A percentile compares a stretch with the other conserved stretches of the same genome.
These are phyloP conservation scores for Moesziomyces antarcticus DNA, from an alignment of 1,284 basidiomycete species.

Conservation along the genomic window DNA sequence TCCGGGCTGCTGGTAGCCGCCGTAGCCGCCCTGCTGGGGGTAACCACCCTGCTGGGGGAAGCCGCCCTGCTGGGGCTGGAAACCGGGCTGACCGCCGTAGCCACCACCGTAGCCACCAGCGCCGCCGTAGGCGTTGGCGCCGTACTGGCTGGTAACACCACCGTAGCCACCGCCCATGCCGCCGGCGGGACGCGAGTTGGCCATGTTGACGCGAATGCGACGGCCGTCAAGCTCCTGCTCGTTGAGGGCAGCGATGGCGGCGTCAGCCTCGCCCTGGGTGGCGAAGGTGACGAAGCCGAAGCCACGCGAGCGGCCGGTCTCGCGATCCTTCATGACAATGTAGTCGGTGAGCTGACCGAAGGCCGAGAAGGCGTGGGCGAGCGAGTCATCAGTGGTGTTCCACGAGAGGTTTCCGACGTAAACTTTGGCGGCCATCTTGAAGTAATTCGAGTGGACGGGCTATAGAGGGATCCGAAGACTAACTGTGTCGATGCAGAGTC, in stretches of 20 bases:
- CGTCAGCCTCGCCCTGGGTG: constrained; percentile 76
- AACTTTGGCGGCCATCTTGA: constrained; percentile 66
- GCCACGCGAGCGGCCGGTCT: constrained; percentile 88
- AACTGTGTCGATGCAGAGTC: constrained; percentile 18
- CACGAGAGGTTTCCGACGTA: constrained; percentile 68
- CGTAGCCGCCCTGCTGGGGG: constrained; percentile 54
- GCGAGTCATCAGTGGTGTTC: constrained; percentile 67
- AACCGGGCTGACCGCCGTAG: constrained; percentile 49
- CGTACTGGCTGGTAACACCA: constrained; percentile 65
- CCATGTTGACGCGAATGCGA: constrained; percentile 88
- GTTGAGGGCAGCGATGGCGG: constrained; percentile 82
- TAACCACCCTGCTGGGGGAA: constrained; percentile 39
- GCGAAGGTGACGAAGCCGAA: constrained; percentile 84
- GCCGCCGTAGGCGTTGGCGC: constrained; percentile 59
- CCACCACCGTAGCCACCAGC: constrained; percentile 52
- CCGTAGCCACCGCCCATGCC: constrained; percentile 63
- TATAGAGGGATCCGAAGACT: constrained; percentile 43
- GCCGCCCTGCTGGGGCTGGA: constrained; percentile 36
- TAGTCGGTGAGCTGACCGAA: constrained; percentile 67
- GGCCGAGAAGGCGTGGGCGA: constrained; percentile 65
- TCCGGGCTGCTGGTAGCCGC: constrained; percentile 57
- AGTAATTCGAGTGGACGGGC: constrained; percentile 18
- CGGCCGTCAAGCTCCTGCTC: constrained; percentile 94
- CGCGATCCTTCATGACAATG: constrained; percentile 93
- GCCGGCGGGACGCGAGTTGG: constrained; percentile 79